phyloP scores from a whole-genome alignment of 192 early-diverging fungal species.

The Coemansia sp. region DNA sequence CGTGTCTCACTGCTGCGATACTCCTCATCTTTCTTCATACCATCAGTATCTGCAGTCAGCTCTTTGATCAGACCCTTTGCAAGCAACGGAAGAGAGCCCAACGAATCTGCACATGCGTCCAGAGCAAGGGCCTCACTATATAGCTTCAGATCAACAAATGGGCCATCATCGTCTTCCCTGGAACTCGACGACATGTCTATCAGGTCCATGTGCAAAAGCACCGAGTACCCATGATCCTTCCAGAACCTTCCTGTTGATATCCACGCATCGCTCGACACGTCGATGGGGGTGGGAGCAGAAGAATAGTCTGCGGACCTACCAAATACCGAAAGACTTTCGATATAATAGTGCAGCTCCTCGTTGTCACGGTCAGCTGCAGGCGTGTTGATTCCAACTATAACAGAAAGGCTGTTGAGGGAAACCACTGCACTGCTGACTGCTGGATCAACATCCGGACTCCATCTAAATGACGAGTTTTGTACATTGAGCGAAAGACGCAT shows the following conservation, averaged over 20 bases:
- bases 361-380: slow-evolving; percentile 41
- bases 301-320: slow-evolving; percentile 40
- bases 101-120: slow-evolving; percentile 47
- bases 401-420: slow-evolving; percentile 48
- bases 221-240: slow-evolving; percentile 46
- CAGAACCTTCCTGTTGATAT: slow-evolving; percentile 52
- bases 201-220: slow-evolving; percentile 53
- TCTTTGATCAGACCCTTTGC: slow-evolving; percentile 28
- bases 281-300: slow-evolving; percentile 18
- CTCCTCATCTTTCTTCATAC: slow-evolving; percentile 7
- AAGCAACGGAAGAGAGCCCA: slow-evolving; percentile 33
- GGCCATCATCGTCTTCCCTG: slow-evolving; percentile 44
- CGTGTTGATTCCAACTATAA: slow-evolving; percentile 50
- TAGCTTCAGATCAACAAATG: slow-evolving; percentile 39
- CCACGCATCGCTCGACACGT: slow-evolving; percentile 52
- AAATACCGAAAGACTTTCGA: slow-evolving; percentile 48
- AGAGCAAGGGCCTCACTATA: slow-evolving; percentile 48
- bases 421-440: slow-evolving; percentile 38
- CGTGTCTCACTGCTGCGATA: slow-evolving; percentile 1
- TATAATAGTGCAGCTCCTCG: slow-evolving; percentile 53
- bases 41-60: slow-evolving; percentile 9
- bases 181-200: slow-evolving; percentile 41
- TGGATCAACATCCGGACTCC: slow-evolving; percentile 30
- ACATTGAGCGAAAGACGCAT: slow-evolving; percentile 52
- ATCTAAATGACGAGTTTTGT: slow-evolving; percentile 49